Conservation (phyloP, 75 land plant genomes). For the Pinus tabuliformis region DNA sequence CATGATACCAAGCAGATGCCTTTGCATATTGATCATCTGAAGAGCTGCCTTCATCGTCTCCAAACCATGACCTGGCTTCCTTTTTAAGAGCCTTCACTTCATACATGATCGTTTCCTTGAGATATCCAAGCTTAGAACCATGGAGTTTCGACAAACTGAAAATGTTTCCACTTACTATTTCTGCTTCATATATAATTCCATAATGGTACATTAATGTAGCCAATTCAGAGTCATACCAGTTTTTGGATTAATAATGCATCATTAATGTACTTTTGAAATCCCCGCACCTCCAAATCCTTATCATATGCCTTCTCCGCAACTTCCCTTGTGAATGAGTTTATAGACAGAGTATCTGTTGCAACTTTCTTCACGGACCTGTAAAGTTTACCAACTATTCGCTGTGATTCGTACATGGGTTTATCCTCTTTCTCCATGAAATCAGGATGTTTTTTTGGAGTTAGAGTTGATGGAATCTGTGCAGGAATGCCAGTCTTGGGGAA, state of each 20-base stretch:
- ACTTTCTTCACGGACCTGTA: constrained; percentile 58
- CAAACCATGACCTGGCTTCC: constrained; percentile 79
- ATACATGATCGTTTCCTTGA: constrained; percentile 41
- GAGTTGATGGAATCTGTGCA: constrained; percentile 59
- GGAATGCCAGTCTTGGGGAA: constrained; percentile 95
- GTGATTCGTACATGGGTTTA: constrained; percentile 63
- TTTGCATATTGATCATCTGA: too few relatives aligned
- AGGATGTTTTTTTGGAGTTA: constrained; percentile 65
- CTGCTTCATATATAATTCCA: constrained; percentile 78
- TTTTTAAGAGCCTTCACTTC: constrained; percentile 62
- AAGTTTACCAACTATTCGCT: constrained; percentile 79
- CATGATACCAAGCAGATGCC: too few relatives aligned
- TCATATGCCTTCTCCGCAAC: constrained; percentile 52
- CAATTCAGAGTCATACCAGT: constrained; percentile 68
- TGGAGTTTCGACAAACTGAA: constrained; percentile 34
- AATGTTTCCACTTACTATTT: constrained; percentile 63
- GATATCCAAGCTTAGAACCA: constrained; percentile 47
- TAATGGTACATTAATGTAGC: constrained; percentile 72
- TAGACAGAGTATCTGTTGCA: constrained; percentile 1
- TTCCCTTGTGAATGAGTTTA: constrained; percentile 34
- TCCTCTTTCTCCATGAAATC: constrained; percentile 93
- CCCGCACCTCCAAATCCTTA: constrained; percentile 57
- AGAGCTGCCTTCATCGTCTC: constrained; percentile 10
- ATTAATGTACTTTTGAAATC: constrained; percentile 59
- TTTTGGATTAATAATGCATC: constrained; percentile 55